Evolutionary conservation across 768 basidiomycete genomes (phyloP).

Genomic region (Lactarius psammicola): DNA sequence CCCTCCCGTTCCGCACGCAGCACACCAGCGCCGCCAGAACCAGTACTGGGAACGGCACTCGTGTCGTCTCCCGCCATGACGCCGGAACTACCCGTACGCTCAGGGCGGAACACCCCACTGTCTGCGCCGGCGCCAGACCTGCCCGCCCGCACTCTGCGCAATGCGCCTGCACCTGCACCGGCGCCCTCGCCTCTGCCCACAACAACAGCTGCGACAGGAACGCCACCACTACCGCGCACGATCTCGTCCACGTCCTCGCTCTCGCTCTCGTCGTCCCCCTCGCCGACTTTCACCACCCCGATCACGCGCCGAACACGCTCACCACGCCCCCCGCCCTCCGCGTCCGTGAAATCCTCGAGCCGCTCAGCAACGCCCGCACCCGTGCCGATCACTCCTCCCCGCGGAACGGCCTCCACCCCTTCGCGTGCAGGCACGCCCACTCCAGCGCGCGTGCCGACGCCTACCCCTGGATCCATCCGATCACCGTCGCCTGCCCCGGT

Average conservation of each 20-base stretch:
- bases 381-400: not conserved
- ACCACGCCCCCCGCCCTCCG: constrained; percentile 15
- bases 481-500: not conserved
- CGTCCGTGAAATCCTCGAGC: constrained; percentile 10
- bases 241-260: not conserved
- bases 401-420: constrained; percentile 13
- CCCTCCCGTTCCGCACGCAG: constrained; percentile 34
- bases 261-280: not conserved
- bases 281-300: constrained; percentile 2
- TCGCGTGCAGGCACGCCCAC: constrained; percentile 7
- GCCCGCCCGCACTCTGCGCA: not conserved
- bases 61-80: constrained; percentile 17
- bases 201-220: not conserved
- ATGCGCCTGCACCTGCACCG: not conserved
- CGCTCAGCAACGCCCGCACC: constrained; percentile 11
- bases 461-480: not conserved
- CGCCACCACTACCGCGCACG: not conserved
- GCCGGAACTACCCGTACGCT: constrained; percentile 2
- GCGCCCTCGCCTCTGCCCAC: not conserved
- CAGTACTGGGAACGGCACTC: constrained; percentile 3
- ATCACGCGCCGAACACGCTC: constrained; percentile 14
- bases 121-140: not conserved
- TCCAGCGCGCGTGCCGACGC: constrained; percentile 18
- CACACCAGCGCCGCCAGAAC: constrained; percentile 10
- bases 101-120: not conserved